Evolutionary conservation across 305 asterid species (phyloP), one percentile per base, ranked within the genome.

Genomic region (Withania somnifera): DNA sequence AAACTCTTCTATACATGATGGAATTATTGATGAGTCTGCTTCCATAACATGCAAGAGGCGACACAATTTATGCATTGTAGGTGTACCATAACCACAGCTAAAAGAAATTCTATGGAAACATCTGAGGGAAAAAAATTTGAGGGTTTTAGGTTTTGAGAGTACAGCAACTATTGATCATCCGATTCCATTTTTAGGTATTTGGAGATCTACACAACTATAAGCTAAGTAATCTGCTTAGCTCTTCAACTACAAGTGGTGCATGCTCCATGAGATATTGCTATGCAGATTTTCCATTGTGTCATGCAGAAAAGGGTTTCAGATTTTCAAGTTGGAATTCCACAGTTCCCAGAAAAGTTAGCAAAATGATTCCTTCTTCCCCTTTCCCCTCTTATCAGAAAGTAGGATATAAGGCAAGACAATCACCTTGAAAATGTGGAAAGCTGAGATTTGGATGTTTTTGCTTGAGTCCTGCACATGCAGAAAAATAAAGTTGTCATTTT

Each of bases 401-500:
- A 50, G n/a, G 66, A 54, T 53, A 77, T 28, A 13, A 73, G 81
- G 47, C n/a, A 80, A 78, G 80, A 84, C 79, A 14, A 78, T 85
- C 88, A 93, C 99, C 98, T 96, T 96, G 92, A 96, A 96, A 84
- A 96, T 91, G 88, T 96, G 99, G 87, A 96, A 96, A 83, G 98
- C 98, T 17, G 97, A 96, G 71, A 94, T 83, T 87, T 93, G 99
- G 80, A 96, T 96, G 86, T 91, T 96, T 91, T 91, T 96, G 94
- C 98, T 93, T 19, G 98, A 88, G 87, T 94, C 98, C 99, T 96
- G 95, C 83, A 85, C 53, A 82, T 32, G 66, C 53, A 83, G 64
- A 84, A 75, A 68, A 75, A 50, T 9, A 75, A 75, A 26, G 78
- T 28, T 42, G 32, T n/a, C 76, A 66, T 34, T 34, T 66, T 67